Base-by-base conservation (phyloP, 768 basidiomycete species). In the Tephrocybe sp. region DNA sequence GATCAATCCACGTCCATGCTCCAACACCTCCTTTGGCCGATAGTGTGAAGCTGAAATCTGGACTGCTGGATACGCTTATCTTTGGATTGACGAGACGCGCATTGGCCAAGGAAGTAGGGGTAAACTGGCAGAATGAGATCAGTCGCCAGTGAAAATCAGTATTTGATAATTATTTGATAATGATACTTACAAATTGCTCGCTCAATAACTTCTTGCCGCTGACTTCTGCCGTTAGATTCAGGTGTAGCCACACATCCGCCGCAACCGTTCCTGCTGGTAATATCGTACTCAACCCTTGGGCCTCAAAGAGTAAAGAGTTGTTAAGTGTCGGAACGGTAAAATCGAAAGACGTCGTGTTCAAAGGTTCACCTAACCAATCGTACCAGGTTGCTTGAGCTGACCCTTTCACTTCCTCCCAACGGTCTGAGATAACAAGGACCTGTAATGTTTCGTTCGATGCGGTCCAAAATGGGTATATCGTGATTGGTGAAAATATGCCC, bases 1-100 rank as follows among this genome's bases (percentile, higher is more conserved):
- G 81, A 48, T 83, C 82, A 1, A 84, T 66, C 81, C 81, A 83
- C 4, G 81, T 76, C 76, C 79, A 83, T 0, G 74, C 67, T 0
- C 76, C 81, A 4, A 83, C 81, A 0, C 81, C 82, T 12, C 77
- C 76, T 39, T 64, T 63, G 1, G 80, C 81, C 3, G 79, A 80
- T 4, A 83, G 61, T 1, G 73, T 76, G 59, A 84, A 83, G 0
- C 72, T 76, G 42, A 76, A 58, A 52, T 76, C 61, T 4, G 59
- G 45, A 1, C 57, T 51, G 9, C 60, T 48, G 0, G 60, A 68
- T 4, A 81, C 48, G 0, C 61, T 51, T 36, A 83, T 78, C 53
- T 70, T 17, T 0, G 82, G 82, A 50, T 83, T 79, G 11, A 78
- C 64, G 8, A 83, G 68, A n/a, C 66, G 57, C 0, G 73, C 75